Percentiles rank a stretch among this genome's conserved stretches.
Conservation (phyloP, 2,329 filamentous ascomycete genomes). For the Hymenoscyphus infarciens region DNA sequence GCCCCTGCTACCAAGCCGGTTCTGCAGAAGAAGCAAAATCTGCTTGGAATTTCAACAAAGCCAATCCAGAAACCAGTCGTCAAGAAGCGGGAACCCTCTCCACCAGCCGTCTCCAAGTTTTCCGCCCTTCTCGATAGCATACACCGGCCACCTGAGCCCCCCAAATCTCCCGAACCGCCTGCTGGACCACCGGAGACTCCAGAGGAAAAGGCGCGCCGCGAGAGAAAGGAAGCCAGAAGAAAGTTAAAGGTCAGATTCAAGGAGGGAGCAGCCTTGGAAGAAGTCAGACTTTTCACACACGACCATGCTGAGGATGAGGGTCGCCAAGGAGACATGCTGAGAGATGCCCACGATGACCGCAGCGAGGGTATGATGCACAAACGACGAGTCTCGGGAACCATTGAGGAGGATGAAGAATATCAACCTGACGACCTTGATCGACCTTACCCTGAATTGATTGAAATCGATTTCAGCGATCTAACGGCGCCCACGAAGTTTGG, state of each 20-base stretch:
- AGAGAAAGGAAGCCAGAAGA: constrained; percentile 69
- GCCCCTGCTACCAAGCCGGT: constrained; percentile 26
- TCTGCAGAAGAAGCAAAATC: constrained; percentile 30
- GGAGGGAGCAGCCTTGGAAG: constrained; percentile 60
- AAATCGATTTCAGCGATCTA: constrained; percentile 42
- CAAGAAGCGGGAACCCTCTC: constrained; percentile 36
- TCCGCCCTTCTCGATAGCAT: constrained; percentile 36
- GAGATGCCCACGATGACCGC: constrained; percentile 69
- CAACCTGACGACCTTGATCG: constrained; percentile 38
- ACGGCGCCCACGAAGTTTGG: constrained; percentile 40
- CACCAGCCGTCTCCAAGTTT: constrained; percentile 32
- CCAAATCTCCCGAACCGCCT: constrained; percentile 31
- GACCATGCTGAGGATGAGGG: constrained; percentile 66
- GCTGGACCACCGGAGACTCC: constrained; percentile 53
- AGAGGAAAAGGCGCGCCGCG: constrained; percentile 62
- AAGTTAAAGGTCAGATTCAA: constrained; percentile 70
- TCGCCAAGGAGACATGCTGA: constrained; percentile 63
- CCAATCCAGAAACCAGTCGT: constrained; percentile 30
- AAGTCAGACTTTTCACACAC: constrained; percentile 67
- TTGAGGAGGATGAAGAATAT: constrained; percentile 49
- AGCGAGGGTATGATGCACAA: constrained; percentile 69
- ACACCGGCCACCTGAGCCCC: constrained; percentile 32
- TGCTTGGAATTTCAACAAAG: constrained; percentile 31
- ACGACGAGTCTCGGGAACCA: constrained; percentile 46
- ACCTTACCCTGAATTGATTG: constrained; percentile 49